Percentiles rank a stretch among this genome's conserved stretches.
Evolutionary conservation across 2,329 filamentous ascomycete species (phyloP).

Genomic region (Epichloe uncinata): DNA sequence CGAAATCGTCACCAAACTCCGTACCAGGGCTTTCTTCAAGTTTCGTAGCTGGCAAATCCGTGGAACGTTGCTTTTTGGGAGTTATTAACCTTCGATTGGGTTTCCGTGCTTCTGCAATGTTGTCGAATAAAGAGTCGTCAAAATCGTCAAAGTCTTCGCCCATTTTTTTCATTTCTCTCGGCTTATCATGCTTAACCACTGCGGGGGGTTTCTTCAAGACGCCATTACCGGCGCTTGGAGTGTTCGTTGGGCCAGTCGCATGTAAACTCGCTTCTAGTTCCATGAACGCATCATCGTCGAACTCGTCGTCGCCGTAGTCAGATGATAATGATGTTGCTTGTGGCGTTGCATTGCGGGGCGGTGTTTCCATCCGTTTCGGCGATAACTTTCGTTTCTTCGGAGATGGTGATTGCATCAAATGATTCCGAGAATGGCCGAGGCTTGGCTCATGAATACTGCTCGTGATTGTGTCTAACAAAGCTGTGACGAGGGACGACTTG

Average conservation of each 20-base stretch:
- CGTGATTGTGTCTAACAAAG: slow-evolving; percentile 53
- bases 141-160: slow-evolving; percentile 50
- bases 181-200: not conserved
- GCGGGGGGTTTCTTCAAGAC: not conserved
- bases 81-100: slow-evolving; percentile 3
- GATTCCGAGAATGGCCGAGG: slow-evolving; percentile 17
- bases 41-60: not conserved
- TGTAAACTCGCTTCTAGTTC: slow-evolving; percentile 35
- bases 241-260: slow-evolving; percentile 6
- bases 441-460: slow-evolving; percentile 35
- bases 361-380: slow-evolving; percentile 12
- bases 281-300: slow-evolving; percentile 47
- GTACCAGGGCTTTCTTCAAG: slow-evolving; percentile 13
- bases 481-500: slow-evolving; percentile 45
- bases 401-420: slow-evolving; percentile 28
- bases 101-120: slow-evolving; percentile 17
- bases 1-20: slow-evolving; percentile 33
- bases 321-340: slow-evolving; percentile 17
- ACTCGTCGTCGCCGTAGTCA: slow-evolving; percentile 43
- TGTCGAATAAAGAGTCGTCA: slow-evolving; percentile 47
- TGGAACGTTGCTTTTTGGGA: slow-evolving; percentile 4
- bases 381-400: slow-evolving; percentile 24
- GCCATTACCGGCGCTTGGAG: slow-evolving; percentile 20
- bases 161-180: not conserved
- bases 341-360: slow-evolving; percentile 8